phyloP scores from a whole-genome alignment of 2,329 filamentous ascomycete species.

The Penicillium sp. region DNA sequence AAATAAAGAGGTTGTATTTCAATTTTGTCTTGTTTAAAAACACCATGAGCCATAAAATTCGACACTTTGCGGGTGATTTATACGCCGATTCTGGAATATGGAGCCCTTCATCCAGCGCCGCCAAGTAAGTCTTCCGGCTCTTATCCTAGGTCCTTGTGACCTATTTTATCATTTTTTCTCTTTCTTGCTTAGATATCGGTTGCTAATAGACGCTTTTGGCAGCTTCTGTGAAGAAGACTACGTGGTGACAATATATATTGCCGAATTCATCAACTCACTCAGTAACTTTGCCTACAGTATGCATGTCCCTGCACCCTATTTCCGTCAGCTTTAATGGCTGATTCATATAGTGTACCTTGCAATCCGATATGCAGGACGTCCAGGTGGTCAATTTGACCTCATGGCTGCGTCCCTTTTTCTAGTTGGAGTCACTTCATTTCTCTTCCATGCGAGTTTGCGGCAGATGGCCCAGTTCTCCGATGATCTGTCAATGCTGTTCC shows the following conservation, averaged over 20 bases:
- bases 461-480: slow-evolving; percentile 1
- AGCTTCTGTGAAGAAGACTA: slow-evolving; percentile 10
- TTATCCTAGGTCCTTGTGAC: not conserved
- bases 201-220: not conserved
- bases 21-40: no score
- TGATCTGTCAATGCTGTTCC: slow-evolving; percentile 5
- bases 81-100: slow-evolving; percentile 5
- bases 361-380: not conserved
- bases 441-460: slow-evolving; percentile 2
- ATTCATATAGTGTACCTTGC: not conserved
- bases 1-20: no score
- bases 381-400: not conserved
- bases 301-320: no score
- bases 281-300: slow-evolving; percentile 7
- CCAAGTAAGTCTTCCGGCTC: not conserved
- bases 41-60: slow-evolving; percentile 5
- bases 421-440: not conserved
- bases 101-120: slow-evolving; percentile 4
- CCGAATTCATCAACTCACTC: slow-evolving; percentile 6
- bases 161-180: not conserved
- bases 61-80: slow-evolving; percentile 4
- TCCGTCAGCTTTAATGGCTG: no score
- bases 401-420: slow-evolving; percentile 2
- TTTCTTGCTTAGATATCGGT: not conserved
- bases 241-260: slow-evolving; percentile 4